Conservation (phyloP, 306 rosid genomes). For the Alnus rubra region DNA sequence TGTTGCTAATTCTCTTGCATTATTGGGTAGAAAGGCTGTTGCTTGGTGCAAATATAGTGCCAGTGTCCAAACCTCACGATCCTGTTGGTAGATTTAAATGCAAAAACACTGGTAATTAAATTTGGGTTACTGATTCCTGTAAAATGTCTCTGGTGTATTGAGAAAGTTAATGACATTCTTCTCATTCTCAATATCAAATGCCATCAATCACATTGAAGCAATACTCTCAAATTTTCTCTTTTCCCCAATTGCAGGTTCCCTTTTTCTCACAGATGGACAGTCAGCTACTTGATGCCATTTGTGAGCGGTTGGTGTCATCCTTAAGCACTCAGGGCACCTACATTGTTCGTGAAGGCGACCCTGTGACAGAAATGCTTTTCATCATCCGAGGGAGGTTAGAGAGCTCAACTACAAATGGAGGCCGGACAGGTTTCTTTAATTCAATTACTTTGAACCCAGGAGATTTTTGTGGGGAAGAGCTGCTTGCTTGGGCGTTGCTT, state of each 20-base stretch:
- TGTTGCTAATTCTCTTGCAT: not conserved
- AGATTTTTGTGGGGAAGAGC: slow-evolving; percentile 94
- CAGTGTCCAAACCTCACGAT: not conserved
- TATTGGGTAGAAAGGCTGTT: not conserved
- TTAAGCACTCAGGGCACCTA: slow-evolving; percentile 74
- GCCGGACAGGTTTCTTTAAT: slow-evolving; percentile 88
- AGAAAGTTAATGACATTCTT: not conserved
- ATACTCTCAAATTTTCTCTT: slow-evolving; percentile 3
- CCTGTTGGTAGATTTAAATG: slow-evolving; percentile 1
- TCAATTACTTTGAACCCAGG: slow-evolving; percentile 74
- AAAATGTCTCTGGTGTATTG: not conserved
- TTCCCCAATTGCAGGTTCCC: slow-evolving; percentile 65
- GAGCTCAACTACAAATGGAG: slow-evolving; percentile 93
- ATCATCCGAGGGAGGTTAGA: slow-evolving; percentile 85
- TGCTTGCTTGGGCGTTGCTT: slow-evolving; percentile 94
- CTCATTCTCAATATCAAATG: not conserved
- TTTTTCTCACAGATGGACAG: slow-evolving; percentile 91
- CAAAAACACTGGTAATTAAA: not conserved
- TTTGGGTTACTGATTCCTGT: not conserved
- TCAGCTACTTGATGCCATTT: slow-evolving; percentile 84
- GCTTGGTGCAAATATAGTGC: not conserved
- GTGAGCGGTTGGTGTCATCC: slow-evolving; percentile 77
- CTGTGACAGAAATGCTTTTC: slow-evolving; percentile 88
- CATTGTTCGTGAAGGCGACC: slow-evolving; percentile 92
- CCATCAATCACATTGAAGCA: slow-evolving; percentile 3